Conservation (phyloP, 176 grass and related monocot species). For the Rhipidocladum racemiflorum region DNA sequence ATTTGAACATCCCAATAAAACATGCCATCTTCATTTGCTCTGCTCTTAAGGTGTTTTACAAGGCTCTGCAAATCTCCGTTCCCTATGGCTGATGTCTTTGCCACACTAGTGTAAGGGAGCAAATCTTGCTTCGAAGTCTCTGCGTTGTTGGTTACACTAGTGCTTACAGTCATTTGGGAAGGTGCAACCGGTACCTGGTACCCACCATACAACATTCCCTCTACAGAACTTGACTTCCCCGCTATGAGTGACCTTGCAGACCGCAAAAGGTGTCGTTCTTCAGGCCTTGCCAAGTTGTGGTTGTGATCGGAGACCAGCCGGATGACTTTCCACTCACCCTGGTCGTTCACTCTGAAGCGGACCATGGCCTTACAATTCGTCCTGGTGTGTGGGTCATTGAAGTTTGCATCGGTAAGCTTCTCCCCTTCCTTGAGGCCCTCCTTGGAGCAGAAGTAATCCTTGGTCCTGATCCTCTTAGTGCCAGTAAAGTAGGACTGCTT, state of each 20-base stretch:
- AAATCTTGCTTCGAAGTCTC: constrained; percentile 40
- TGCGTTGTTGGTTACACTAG: constrained; percentile 23
- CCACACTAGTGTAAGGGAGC: constrained; percentile 22
- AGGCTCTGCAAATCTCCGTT: constrained; percentile 56
- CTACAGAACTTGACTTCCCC: constrained; percentile 47
- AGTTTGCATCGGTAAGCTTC: constrained; percentile 55
- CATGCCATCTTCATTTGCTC: constrained; percentile 62
- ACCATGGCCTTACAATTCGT: constrained; percentile 86
- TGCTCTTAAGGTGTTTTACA: constrained; percentile 57
- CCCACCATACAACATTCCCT: constrained; percentile 52
- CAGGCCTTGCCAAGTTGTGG: constrained; percentile 64
- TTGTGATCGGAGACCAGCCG: constrained; percentile 72
- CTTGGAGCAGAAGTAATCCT: constrained; percentile 91
- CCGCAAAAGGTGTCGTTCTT: constrained; percentile 69
- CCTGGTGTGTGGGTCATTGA: constrained; percentile 69
- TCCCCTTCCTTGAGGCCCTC: constrained; percentile 75
- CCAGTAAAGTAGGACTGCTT: constrained; percentile 85
- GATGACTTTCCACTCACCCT: constrained; percentile 69
- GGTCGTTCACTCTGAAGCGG: constrained; percentile 60
- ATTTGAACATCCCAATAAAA: constrained; percentile 82
- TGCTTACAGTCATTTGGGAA: constrained; percentile 33
- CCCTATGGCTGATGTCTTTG: constrained; percentile 18
- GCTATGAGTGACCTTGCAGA: constrained; percentile 76
- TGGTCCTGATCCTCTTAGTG: constrained; percentile 73
- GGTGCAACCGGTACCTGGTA: constrained; percentile 36